A percentile compares a stretch with the other conserved stretches of the same genome.
phyloP scores from a whole-genome alignment of 257 asterid genomes.

The Oldenlandia corymbosa region DNA sequence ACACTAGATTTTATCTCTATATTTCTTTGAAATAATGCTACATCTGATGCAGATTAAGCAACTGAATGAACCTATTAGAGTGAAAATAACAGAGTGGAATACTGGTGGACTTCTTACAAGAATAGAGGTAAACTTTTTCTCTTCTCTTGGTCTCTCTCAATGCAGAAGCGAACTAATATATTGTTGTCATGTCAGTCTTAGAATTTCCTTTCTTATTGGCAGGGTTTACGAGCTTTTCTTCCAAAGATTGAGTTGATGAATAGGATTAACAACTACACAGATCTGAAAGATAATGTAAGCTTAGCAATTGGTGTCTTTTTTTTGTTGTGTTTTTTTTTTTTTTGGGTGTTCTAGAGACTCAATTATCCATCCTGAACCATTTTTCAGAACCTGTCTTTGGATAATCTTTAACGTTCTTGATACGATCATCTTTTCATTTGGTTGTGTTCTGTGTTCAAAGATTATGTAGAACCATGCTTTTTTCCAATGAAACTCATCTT shows the following conservation, averaged over 20 bases:
- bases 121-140: slow-evolving; percentile 58
- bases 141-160: slow-evolving; percentile 16
- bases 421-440: neutral
- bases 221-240: slow-evolving; percentile 94
- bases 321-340: neutral
- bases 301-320: neutral
- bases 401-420: neutral
- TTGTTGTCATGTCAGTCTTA: neutral
- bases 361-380: neutral
- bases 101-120: slow-evolving; percentile 93
- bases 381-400: neutral
- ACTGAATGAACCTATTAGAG: slow-evolving; percentile 74
- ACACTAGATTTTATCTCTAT: neutral
- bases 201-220: slow-evolving; percentile 26
- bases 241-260: slow-evolving; percentile 90
- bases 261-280: slow-evolving; percentile 65
- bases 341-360: neutral
- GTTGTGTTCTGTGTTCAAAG: slow-evolving; percentile 1
- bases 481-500: too few species aligned
- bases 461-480: slow-evolving; percentile 5
- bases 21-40: slow-evolving; percentile 9
- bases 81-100: slow-evolving; percentile 88
- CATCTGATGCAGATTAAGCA: slow-evolving; percentile 60
- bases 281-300: slow-evolving; percentile 75
- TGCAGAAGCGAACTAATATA: neutral